Base-by-base conservation (phyloP, 2,329 filamentous ascomycete species). In the Sporothrix pseudoabietina region DNA sequence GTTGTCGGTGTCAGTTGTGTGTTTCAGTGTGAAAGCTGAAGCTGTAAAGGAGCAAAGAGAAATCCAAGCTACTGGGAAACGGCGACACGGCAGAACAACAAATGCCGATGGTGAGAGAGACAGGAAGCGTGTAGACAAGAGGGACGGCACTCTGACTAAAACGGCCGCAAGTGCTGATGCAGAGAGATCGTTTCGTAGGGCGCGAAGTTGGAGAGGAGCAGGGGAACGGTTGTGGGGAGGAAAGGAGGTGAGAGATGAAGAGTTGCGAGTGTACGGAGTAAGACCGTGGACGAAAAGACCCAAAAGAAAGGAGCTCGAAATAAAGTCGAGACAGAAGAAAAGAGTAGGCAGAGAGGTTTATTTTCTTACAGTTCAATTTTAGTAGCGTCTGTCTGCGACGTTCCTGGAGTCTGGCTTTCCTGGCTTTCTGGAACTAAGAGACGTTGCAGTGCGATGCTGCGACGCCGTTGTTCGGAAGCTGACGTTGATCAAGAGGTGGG, bases 401-500 rank as follows among this genome's bases (percentile, higher is more conserved):
- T 63, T 52, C 59, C 63, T 63, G 54, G 22, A 30, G 1, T 55
- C 52, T 55, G 52, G 55, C 7, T 59, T 59, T 49, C 44, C 55
- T 41, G 61, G 30, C 14, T 30, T 32, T 32, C 65, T 69, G 65
- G 44, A 30, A 35, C 39, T 39, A 35, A 9, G 16, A 22, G 32
- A 69, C 52, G 9, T 57, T 35, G 41, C 54, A 35, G 54, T 71
- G 44, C 47, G 30, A 71, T 59, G 30, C 68, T 74, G 63, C 65
- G 39, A 68, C 69, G 61, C 55, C 41, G 63, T 71, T 75, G 72
- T 69, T 71, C 55, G 71, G 5, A 14, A 68, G 41, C 16, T 55
- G 52, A 55, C 30, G 41, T 14, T 32, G 44, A 52, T 30, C n/a
- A 41, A n/a, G 26, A 68, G 9, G 12, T 49, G 61, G 63, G 16